phyloP scores from a whole-genome alignment of 495 filamentous ascomycete species.

The Penicillium maclennaniae region DNA sequence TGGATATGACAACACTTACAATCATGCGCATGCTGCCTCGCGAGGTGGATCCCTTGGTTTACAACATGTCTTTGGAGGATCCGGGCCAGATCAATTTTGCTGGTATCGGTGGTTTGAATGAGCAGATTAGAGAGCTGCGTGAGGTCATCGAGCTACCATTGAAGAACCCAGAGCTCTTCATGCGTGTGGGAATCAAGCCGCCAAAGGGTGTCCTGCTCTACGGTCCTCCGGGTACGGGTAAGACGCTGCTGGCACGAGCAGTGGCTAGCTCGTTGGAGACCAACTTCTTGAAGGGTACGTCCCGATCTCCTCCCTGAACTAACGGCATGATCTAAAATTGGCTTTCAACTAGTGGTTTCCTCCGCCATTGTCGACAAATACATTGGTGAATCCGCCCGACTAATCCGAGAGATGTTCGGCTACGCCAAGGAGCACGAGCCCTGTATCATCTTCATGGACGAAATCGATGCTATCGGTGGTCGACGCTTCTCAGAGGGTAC shows the following conservation, averaged over 20 bases:
- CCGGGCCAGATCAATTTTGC: slow-evolving; percentile 97
- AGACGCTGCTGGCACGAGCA: slow-evolving; percentile 90
- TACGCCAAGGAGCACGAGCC: slow-evolving; percentile 99
- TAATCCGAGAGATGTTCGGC: slow-evolving; percentile 99
- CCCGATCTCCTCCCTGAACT: background rate
- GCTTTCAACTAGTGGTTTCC: slow-evolving; percentile 71
- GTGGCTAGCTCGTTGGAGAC: slow-evolving; percentile 97
- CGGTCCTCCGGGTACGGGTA: slow-evolving; percentile 96
- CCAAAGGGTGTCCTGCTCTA: slow-evolving; percentile 97
- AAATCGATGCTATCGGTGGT: slow-evolving; percentile 98
- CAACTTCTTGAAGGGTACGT: slow-evolving; percentile 92
- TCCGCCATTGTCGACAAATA: slow-evolving; percentile 99
- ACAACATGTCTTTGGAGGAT: slow-evolving; percentile 99
- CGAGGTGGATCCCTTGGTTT: slow-evolving; percentile 97
- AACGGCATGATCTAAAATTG: slow-evolving; percentile 3
- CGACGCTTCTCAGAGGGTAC: slow-evolving; percentile 98
- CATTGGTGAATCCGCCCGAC: slow-evolving; percentile 94
- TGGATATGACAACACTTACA: slow-evolving; percentile 99
- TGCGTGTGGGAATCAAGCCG: slow-evolving; percentile 96
- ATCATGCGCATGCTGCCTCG: slow-evolving; percentile 99
- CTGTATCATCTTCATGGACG: slow-evolving; percentile 99
- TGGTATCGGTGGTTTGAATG: slow-evolving; percentile 98
- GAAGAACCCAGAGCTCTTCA: slow-evolving; percentile 98
- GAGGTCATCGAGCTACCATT: slow-evolving; percentile 98
- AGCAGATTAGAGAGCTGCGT: slow-evolving; percentile 95